These are phyloP conservation scores for Candida glaebosa DNA, from an alignment of 805 yeast species.

Conservation along the genomic window DNA sequence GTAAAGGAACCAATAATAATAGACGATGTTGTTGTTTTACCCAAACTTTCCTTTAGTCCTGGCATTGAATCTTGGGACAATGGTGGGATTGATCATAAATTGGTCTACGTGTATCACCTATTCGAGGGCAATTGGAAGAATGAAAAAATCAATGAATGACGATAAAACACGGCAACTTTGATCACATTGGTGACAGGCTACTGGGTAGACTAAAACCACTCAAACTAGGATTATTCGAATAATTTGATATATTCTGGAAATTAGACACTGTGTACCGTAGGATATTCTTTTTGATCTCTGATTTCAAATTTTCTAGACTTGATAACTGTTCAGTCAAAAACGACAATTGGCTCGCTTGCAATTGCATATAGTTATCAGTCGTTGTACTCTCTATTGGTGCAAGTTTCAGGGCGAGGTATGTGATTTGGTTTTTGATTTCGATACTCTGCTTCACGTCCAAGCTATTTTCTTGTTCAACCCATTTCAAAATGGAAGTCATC, in stretches of 20 bases:
- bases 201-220: no score
- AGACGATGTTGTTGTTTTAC: conserved; percentile 69
- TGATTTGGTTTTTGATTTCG: conserved; percentile 20
- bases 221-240: not conserved
- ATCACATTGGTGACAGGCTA: no score
- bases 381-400: conserved; percentile 10
- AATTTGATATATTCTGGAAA: not conserved
- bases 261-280: conserved; percentile 7
- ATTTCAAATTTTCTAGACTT: conserved; percentile 18
- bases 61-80: conserved; percentile 88
- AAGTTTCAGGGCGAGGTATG: conserved; percentile 25
- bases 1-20: conserved; percentile 51
- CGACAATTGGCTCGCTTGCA: conserved; percentile 25
- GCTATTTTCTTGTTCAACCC: conserved; percentile 12
- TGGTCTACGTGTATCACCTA: conserved; percentile 83
- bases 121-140: conserved; percentile 66
- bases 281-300: conserved; percentile 13
- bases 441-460: conserved; percentile 9
- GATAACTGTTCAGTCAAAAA: conserved; percentile 29
- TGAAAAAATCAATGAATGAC: conserved; percentile 8
- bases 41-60: conserved; percentile 69
- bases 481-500: conserved; percentile 19
- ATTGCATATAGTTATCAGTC: conserved; percentile 9
- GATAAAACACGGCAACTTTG: no score
- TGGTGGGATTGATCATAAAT: conserved; percentile 55